phyloP scores from a whole-genome alignment of 306 rosid species.

The Macrotyloma uniflorum region DNA sequence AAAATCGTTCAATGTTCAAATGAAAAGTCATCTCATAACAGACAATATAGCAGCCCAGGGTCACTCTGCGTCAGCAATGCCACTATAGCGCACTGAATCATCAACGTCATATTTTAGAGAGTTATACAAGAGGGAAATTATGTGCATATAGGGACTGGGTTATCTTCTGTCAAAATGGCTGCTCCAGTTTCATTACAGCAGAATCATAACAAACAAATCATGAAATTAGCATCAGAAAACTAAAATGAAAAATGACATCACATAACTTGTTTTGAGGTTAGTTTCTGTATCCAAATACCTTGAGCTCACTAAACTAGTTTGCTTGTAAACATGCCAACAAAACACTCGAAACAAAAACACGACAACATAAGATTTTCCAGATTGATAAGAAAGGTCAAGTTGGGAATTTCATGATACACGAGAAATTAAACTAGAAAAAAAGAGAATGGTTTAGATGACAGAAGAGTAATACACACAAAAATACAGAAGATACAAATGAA shows the following conservation, averaged over 20 bases:
- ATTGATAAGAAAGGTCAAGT: background rate
- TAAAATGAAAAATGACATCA: background rate
- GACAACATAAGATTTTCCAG: background rate
- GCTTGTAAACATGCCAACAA: background rate
- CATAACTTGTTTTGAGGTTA: background rate
- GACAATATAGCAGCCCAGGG: too few species aligned
- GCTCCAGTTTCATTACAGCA: background rate
- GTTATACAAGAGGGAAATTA: background rate
- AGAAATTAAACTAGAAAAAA: background rate
- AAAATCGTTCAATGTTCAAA: too few species aligned
- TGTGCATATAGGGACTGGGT: background rate
- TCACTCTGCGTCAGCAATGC: too few species aligned
- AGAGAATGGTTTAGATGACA: conserved; percentile 7
- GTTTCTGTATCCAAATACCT: background rate
- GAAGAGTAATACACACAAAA: background rate
- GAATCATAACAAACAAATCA: background rate
- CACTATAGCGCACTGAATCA: background rate
- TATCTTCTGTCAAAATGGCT: background rate
- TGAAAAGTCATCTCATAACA: too few species aligned
- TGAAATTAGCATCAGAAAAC: background rate
- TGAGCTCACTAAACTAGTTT: background rate
- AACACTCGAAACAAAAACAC: background rate
- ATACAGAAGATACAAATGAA: conserved; percentile 8
- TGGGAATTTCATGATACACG: background rate
- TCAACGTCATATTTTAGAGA: background rate